Evolutionary conservation across 257 asterid species (phyloP).

Genomic region (Solanum pimpinellifolium): DNA sequence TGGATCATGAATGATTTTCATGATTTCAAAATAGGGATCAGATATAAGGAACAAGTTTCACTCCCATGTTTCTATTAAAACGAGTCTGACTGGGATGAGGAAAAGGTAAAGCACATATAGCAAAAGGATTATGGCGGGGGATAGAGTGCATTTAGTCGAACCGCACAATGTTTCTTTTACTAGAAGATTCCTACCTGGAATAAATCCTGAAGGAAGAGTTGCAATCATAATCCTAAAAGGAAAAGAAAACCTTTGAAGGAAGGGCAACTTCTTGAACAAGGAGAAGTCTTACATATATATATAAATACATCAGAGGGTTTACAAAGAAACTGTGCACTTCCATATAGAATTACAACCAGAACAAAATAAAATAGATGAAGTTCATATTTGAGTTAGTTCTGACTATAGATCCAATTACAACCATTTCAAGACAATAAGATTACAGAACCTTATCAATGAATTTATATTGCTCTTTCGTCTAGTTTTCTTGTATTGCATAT

Average conservation of each 20-base stretch:
- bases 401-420: neutral
- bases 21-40: neutral
- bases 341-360: neutral
- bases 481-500: too few relatives aligned
- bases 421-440: neutral
- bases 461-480: neutral
- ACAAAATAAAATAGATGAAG: neutral
- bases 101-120: neutral
- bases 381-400: neutral
- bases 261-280: neutral
- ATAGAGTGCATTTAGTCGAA: neutral
- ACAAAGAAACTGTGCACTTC: neutral
- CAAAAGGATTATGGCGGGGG: neutral
- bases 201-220: neutral
- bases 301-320: neutral
- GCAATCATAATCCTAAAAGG: neutral
- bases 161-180: neutral
- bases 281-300: neutral
- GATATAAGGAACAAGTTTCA: neutral
- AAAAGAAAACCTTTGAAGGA: neutral
- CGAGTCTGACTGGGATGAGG: neutral
- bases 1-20: neutral
- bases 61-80: too few relatives aligned
- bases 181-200: neutral
- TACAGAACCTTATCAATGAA: too few relatives aligned